Evolutionary conservation across 2,329 filamentous ascomycete genomes (phyloP), one percentile per base, ranked within the genome.

Genomic region (Sclerotinia glacialis): DNA sequence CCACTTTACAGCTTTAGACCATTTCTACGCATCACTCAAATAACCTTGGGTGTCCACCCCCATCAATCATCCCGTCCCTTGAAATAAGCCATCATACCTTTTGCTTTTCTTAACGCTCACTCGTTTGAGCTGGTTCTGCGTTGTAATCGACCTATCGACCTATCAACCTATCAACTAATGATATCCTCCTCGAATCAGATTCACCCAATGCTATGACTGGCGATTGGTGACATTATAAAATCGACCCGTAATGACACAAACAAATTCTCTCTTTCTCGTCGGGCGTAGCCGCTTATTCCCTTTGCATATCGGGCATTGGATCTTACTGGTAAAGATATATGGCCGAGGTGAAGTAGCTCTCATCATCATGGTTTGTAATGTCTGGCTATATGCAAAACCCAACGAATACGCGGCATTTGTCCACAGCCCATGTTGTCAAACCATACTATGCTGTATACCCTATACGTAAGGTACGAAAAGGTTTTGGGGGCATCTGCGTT

Each of bases 381-480:
- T 31, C 28, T 28, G 46, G 54, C 28, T 28, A 12, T 16, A n/a
- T 60, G 53, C 34, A 65, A 52, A 40, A 65, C 63, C 63, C 54
- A 46, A 65, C 44, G 63, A 60, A 65, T 60, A 44, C 53, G 62
- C 52, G 52, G 42, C 62, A 64, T 49, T 21, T 37, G 21, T n/a
- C n/a, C 42, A 56, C 56, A 21, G 28, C 42, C 52, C 28, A 65
- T 59, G 63, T n/a, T 59, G 53, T 65, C 44, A 59, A 21, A 60
- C 54, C 5, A 46, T 49, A 16, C 18, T 37, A 47, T 44, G 14
- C 42, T 37, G 8, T 47, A 58, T 50, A 60, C 63, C 26, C 8
- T 37, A 49, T 50, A 65, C 54, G 54, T 44, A 60, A 65, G 63
- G 63, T 60, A 65, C 63, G 54, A 52, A 34, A 60, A 60, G 46